phyloP scores from a whole-genome alignment of 2,329 filamentous ascomycete species.

The Monilinia vaccinii-corymbosi region DNA sequence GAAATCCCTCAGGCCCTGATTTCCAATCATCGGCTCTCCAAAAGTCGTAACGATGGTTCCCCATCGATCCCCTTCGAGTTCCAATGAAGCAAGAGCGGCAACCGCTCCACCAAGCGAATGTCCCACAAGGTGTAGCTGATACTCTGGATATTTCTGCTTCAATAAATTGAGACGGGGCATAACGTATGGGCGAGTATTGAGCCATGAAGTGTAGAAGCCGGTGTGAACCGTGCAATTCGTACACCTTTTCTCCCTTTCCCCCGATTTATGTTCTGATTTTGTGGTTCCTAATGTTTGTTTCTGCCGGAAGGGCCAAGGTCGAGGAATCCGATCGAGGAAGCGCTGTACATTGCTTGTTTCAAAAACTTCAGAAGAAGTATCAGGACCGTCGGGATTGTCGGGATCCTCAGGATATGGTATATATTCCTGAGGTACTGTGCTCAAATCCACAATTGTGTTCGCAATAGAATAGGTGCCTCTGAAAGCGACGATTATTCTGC shows the following conservation, averaged over 20 bases:
- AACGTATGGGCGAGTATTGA: conserved; percentile 59
- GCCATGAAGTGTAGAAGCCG: conserved; percentile 83
- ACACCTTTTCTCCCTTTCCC: conserved; percentile 42
- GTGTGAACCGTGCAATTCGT: conserved; percentile 85
- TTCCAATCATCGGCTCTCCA: conserved; percentile 69
- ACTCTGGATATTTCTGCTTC: conserved; percentile 53
- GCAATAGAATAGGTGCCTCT: conserved; percentile 89
- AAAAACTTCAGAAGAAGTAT: not conserved
- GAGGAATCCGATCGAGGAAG: not conserved
- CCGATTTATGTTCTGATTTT: not conserved
- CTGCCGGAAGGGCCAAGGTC: not conserved
- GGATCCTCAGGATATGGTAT: conserved; percentile 62
- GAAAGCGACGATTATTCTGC: conserved; percentile 75
- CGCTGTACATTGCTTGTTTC: not conserved
- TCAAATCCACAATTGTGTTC: conserved; percentile 85
- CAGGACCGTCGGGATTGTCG: conserved; percentile 23
- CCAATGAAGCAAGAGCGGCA: conserved; percentile 75
- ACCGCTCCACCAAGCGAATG: conserved; percentile 88
- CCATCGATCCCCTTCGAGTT: conserved; percentile 68
- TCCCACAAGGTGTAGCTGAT: conserved; percentile 70
- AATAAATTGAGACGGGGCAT: conserved; percentile 56
- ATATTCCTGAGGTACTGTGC: conserved; percentile 82
- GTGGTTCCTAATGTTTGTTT: not conserved
- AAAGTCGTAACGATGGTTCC: conserved; percentile 77
- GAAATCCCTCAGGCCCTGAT: conserved; percentile 39